Evolutionary conservation across 495 filamentous ascomycete species (phyloP).

Genomic region (Aspergillus ellipticus): DNA sequence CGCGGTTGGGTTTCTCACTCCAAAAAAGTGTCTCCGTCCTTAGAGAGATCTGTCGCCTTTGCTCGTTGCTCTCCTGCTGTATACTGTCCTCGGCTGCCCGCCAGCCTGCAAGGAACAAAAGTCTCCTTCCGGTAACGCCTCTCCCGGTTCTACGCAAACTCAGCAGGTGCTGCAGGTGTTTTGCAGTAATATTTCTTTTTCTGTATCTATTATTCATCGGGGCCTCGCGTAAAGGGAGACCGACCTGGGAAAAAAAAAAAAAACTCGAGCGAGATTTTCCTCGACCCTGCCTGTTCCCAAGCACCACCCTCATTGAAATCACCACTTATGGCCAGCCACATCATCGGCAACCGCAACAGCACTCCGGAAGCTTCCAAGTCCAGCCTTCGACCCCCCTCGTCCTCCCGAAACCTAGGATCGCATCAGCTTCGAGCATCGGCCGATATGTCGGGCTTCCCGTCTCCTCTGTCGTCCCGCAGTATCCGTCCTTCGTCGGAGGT

Average conservation of each 20-base stretch:
- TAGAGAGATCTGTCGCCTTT: constrained; percentile 23
- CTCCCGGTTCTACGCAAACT: constrained; percentile 53
- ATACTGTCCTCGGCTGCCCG: background rate
- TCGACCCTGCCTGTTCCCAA: constrained; percentile 32
- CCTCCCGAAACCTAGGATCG: constrained; percentile 72
- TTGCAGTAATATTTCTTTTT: constrained; percentile 43
- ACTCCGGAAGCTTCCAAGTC: constrained; percentile 88
- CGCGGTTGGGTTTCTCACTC: constrained; percentile 15
- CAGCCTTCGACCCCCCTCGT: constrained; percentile 83
- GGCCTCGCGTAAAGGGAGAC: constrained; percentile 9
- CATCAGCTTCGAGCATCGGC: constrained; percentile 93
- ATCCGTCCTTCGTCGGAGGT: constrained; percentile 93
- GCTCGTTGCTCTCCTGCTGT: constrained; percentile 13
- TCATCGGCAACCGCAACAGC: constrained; percentile 92
- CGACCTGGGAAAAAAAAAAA: constrained; percentile 13
- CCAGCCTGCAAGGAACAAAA: constrained; percentile 1
- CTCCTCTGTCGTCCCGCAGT: constrained; percentile 68
- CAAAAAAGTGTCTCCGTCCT: constrained; percentile 14
- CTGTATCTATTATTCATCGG: constrained; percentile 39
- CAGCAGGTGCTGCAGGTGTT: constrained; percentile 91
- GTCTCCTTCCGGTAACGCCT: constrained; percentile 2
- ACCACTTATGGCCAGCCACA: constrained; percentile 49
- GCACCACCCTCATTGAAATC: background rate
- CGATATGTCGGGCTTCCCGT: constrained; percentile 87
- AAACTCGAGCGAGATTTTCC: constrained; percentile 4